Percentiles rank a stretch among this genome's conserved stretches.
These are phyloP conservation scores for Escallonia rubra DNA, from an alignment of 129 eudicot species.

Conservation along the genomic window DNA sequence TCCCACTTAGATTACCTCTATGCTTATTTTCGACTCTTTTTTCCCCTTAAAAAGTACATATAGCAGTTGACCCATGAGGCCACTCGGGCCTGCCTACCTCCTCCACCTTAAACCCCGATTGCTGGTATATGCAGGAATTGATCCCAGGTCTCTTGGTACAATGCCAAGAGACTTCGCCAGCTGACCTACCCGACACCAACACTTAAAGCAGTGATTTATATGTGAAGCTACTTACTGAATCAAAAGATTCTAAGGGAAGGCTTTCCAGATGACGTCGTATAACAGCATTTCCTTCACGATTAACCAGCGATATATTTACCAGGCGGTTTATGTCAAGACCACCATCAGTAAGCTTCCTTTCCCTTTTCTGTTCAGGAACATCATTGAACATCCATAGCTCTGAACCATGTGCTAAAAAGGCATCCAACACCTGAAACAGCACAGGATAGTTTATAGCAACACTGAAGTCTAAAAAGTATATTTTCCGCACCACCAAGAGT, in stretches of 20 bases:
- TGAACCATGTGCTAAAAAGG: slow-evolving; percentile 70
- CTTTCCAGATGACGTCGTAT: slow-evolving; percentile 85
- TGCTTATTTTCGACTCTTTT: too few relatives aligned
- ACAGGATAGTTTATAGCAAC: background rate
- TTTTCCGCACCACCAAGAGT: background rate
- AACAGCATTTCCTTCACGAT: slow-evolving; percentile 94
- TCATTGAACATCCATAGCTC: slow-evolving; percentile 96
- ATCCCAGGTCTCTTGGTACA: too few relatives aligned
- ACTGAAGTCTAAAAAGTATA: background rate
- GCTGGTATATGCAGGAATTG: too few relatives aligned
- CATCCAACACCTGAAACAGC: slow-evolving; percentile 70
- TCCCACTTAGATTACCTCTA: too few relatives aligned
- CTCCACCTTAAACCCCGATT: too few relatives aligned
- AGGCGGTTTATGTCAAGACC: slow-evolving; percentile 67
- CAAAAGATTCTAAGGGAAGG: slow-evolving; percentile 82
- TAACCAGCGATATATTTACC: slow-evolving; percentile 56
- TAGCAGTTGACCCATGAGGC: too few relatives aligned
- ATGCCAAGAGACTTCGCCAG: too few relatives aligned
- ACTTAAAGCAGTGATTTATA: background rate
- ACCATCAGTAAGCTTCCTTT: slow-evolving; percentile 71
- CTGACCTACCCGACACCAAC: background rate
- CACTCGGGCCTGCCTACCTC: too few relatives aligned
- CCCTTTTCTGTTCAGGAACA: slow-evolving; percentile 70
- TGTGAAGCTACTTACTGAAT: slow-evolving; percentile 53
- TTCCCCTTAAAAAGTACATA: too few relatives aligned